Base-by-base conservation (phyloP, 2,329 filamentous ascomycete species). In the Alternaria novae-zelandiae region DNA sequence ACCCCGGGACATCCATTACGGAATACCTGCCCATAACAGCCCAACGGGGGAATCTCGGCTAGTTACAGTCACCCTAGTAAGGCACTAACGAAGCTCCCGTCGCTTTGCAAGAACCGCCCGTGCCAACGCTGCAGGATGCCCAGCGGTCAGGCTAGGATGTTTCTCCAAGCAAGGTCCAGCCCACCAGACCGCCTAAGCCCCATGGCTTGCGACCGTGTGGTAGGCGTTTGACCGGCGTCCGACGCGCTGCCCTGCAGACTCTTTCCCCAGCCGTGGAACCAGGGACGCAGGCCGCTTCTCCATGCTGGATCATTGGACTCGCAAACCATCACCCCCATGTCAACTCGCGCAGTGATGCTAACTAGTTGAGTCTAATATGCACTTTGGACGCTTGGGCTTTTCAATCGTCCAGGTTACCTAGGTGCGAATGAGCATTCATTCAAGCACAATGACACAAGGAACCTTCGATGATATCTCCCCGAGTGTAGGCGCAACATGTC, bases 331-430 rank as follows among this genome's bases (percentile, higher is more conserved):
- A 64, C 60, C 61, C 66, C 54, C 61, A 70, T 67, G 74, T 71
- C 69, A 67, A 70, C 65, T 63, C 49, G 43, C 64, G 64, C 68
- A 70, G 68, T 69, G 65, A 67, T 59, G 68, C 64, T 68, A 74
- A 66, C 75, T 76, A 78, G 75, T 65, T 54, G 57, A 68, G 57
- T 68, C 72, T 70, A 77, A 74, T 67, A 61, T 74, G 76, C 75
- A 73, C 71, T 67, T 75, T 74, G 60, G 70, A 72, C 74, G 69
- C 74, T 78, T 77, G 73, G 75, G 70, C 69, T 58, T 65, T 70
- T 70, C 71, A 68, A 54, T 77, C 63, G 70, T 74, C 73, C 61
- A 73, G 69, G 72, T 76, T 75, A 71, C 74, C 72, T 67, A 69
- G 67, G 65, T 72, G 68, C 54, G 65, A 66, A 69, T 74, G 68